phyloP scores from a whole-genome alignment of 805 yeast species.

The Saitoella complicata region DNA sequence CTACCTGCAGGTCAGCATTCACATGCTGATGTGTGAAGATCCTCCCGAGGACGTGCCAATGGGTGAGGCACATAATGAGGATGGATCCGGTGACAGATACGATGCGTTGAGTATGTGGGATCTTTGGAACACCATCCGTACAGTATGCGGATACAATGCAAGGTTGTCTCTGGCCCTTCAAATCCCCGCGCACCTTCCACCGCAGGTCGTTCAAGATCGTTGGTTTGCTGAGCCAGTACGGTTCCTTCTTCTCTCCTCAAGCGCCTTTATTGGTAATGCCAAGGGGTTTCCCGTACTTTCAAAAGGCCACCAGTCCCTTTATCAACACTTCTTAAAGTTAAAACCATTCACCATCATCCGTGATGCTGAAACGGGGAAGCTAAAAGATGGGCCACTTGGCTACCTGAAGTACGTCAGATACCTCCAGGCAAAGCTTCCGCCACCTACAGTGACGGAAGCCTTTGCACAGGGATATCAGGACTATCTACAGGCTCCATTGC shows the following conservation, averaged over 20 bases:
- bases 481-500: conserved; percentile 43
- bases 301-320: conserved; percentile 36
- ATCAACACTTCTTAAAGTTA: conserved; percentile 23
- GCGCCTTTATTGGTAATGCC: conserved; percentile 41
- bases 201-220: conserved; percentile 34
- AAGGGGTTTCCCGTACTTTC: conserved; percentile 50
- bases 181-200: conserved; percentile 45
- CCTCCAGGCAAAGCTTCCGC: conserved; percentile 18
- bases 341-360: neutral
- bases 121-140: conserved; percentile 51
- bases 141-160: conserved; percentile 35
- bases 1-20: conserved; percentile 11
- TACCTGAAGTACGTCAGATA: conserved; percentile 31
- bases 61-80: conserved; percentile 1
- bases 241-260: conserved; percentile 37
- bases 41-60: conserved; percentile 6
- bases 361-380: neutral
- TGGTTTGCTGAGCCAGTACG: conserved; percentile 59
- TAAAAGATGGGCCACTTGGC: conserved; percentile 21
- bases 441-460: conserved; percentile 19
- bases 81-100: conserved; percentile 5
- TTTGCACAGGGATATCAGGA: conserved; percentile 28
- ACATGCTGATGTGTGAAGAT: conserved; percentile 17
- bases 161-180: conserved; percentile 58
- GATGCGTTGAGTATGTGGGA: conserved; percentile 54